Conservation (phyloP, 805 yeast genomes). For the Jamesozyma gamospora region DNA sequence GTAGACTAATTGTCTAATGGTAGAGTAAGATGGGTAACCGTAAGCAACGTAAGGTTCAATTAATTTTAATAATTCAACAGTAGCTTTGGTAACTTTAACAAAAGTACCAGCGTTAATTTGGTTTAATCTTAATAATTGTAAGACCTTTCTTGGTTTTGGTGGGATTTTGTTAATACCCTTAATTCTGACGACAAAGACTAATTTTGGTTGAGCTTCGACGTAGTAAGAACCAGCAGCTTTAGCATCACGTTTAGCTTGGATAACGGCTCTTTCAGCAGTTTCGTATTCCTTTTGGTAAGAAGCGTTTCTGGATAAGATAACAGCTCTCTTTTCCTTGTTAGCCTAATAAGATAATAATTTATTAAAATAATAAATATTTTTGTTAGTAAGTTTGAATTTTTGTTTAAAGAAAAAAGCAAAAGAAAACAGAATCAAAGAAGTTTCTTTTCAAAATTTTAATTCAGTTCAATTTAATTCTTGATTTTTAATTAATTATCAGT, state of each 20-base stretch:
- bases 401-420: neutral
- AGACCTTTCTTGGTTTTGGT: conserved; percentile 98
- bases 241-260: conserved; percentile 85
- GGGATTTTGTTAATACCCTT: conserved; percentile 98
- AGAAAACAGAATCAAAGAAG: neutral
- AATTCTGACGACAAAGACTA: conserved; percentile 94
- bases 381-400: neutral
- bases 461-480: no score
- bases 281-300: conserved; percentile 92
- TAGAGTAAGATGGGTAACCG: conserved; percentile 93
- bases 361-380: neutral
- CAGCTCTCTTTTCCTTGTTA: conserved; percentile 50
- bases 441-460: no score
- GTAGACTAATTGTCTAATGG: conserved; percentile 88
- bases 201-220: conserved; percentile 90
- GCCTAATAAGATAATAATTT: conserved; percentile 28
- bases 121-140: conserved; percentile 85
- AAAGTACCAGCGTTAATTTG: conserved; percentile 94
- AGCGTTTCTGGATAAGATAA: conserved; percentile 88
- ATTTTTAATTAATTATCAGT: conserved; percentile 34
- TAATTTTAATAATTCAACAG: conserved; percentile 81
- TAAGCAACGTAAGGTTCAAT: conserved; percentile 95
- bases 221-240: conserved; percentile 89
- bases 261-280: conserved; percentile 80
- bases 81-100: conserved; percentile 92